Evolutionary conservation across 2,329 filamentous ascomycete genomes (phyloP).

Genomic region (Thielaviopsis ethacetica): DNA sequence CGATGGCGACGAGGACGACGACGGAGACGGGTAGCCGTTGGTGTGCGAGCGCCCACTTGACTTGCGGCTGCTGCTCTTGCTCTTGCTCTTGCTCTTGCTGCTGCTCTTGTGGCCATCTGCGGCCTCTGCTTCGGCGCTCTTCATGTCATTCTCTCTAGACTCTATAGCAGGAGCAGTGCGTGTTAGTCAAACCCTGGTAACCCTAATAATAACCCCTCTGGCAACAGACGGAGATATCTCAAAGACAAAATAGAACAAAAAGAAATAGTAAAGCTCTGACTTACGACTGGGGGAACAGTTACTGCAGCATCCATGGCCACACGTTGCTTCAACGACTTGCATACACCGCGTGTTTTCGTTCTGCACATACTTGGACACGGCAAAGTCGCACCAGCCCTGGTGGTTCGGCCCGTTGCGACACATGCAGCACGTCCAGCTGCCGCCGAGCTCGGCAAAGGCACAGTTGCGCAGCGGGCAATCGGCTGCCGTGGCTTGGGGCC

Average conservation of each 20-base stretch:
- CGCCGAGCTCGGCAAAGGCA: conserved; percentile 31
- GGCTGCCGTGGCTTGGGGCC: conserved; percentile 25
- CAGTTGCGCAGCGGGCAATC: conserved; percentile 35
- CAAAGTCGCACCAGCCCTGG: conserved; percentile 34
- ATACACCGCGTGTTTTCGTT: conserved; percentile 19
- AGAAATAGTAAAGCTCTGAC: no score
- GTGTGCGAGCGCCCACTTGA: not conserved
- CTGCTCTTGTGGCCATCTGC: not conserved
- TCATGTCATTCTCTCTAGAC: not conserved
- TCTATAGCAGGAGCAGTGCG: not conserved
- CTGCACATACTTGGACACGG: conserved; percentile 18
- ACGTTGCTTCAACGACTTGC: conserved; percentile 25
- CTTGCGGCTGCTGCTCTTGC: not conserved
- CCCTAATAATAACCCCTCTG: not conserved
- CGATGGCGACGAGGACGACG: not conserved
- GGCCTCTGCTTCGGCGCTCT: not conserved
- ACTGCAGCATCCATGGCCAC: conserved; percentile 37
- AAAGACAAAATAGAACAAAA: not conserved
- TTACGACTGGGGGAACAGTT: conserved; percentile 29
- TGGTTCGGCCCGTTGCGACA: conserved; percentile 35
- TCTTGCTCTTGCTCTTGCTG: not conserved
- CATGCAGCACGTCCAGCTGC: conserved; percentile 37
- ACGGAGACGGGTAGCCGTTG: no score
- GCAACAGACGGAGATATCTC: no score
- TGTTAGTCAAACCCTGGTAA: not conserved